Base-by-base conservation (phyloP, 306 rosid species). In the Rosa multiflora region DNA sequence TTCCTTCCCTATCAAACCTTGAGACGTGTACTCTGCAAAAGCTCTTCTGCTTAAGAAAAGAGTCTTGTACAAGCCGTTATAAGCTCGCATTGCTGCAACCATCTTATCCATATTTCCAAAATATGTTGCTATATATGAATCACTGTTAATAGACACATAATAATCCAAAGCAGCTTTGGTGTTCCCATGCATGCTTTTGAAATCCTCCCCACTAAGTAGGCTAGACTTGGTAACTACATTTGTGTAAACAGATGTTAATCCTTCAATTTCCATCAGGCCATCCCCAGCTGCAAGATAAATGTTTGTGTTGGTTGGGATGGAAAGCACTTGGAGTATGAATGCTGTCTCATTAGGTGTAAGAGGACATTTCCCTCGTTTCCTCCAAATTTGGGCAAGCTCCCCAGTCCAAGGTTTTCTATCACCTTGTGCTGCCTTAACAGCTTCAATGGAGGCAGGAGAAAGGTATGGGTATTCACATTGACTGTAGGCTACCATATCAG, bases 61-160 rank as follows among this genome's bases (percentile, higher is more conserved):
- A 18, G 98, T 92, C 86, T 79, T 90, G 29, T 91, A 87, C 85
- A 88, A 70, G 14, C 97, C 94, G 7, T 89, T 86, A 77, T 80
- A 84, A 46, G 93, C 91, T 81, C 99, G 85, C 99, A 93, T 95
- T 44, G 99, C 99, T 35, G 95, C 83, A 64, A 92, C 99, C 96
- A 95, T 92, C 93, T 95, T 95, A 76, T 95, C 98, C 99, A 93
- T 95, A 84, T 95, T 95, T 52, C 98, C 98, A 76, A 92, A 93
- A 81, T 92, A 95, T 20, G 97, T 93, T 70, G 98, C 96, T 13
- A 93, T 59, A 74, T 93, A 91, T 0, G 94, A 92, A 88, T 95
- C 98, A 79, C 99, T 95, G 68, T 90, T 89, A 5, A 93, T 90
- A 29, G 98, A 95, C 20, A 95, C 92, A 51, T 86, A 88, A 72